Percentiles rank a stretch among this genome's conserved stretches.
These are phyloP conservation scores for Fusarium aywerte DNA, from an alignment of 2,329 filamentous ascomycete species.

Conservation along the genomic window DNA sequence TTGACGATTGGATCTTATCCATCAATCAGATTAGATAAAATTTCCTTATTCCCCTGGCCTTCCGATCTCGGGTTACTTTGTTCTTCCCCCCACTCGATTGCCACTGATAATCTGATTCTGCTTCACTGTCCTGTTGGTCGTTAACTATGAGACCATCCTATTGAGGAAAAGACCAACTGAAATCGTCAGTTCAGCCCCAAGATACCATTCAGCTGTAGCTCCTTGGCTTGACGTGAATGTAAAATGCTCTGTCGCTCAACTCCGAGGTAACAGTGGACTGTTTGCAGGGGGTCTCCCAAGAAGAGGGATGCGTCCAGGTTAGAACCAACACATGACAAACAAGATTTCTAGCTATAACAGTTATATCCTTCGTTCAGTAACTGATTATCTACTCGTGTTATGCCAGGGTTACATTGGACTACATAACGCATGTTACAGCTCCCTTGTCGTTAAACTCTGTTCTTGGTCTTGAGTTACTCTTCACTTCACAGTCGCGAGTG, in stretches of 20 bases:
- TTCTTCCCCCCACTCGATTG: slow-evolving; percentile 23
- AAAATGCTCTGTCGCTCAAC: neutral
- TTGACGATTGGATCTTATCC: slow-evolving; percentile 35
- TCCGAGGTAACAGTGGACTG: neutral
- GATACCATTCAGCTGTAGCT: slow-evolving; percentile 1
- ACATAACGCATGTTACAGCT: slow-evolving; percentile 26
- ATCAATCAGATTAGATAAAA: slow-evolving; percentile 43
- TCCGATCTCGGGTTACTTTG: slow-evolving; percentile 32
- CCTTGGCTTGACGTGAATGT: slow-evolving; percentile 16
- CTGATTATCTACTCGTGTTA: slow-evolving; percentile 5
- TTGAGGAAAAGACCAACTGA: slow-evolving; percentile 23
- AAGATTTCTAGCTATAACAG: neutral
- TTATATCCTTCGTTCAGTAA: neutral
- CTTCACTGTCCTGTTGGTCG: neutral
- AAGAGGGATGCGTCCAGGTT: slow-evolving; percentile 4
- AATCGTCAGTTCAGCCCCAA: slow-evolving; percentile 13
- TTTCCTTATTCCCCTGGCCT: slow-evolving; percentile 15
- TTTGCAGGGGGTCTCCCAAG: slow-evolving; percentile 4
- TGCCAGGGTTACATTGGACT: slow-evolving; percentile 24
- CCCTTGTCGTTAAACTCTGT: neutral
- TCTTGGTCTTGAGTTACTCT: neutral
- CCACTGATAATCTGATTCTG: slow-evolving; percentile 29
- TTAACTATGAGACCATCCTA: slow-evolving; percentile 17
- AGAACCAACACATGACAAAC: slow-evolving; percentile 11
- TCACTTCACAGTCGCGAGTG: neutral